Percentiles rank a stretch among this genome's conserved stretches.
phyloP scores from a whole-genome alignment of 2,329 filamentous ascomycete species.

The Graphilbum sp. region DNA sequence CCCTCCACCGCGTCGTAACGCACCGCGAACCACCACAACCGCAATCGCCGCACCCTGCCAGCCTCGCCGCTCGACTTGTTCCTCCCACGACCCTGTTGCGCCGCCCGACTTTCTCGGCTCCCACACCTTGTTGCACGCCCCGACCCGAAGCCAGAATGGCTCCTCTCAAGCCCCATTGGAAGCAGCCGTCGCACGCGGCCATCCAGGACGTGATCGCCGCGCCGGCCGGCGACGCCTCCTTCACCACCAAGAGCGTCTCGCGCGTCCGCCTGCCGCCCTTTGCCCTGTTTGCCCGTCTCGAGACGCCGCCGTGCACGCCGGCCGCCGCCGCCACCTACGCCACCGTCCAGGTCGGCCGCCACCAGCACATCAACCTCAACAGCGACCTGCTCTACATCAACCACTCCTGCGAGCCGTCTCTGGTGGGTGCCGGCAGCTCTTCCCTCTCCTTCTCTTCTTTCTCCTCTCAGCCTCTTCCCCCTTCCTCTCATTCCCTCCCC shows the following conservation, averaged over 20 bases:
- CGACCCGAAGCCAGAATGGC: no score
- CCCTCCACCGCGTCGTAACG: no score
- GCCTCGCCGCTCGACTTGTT: no score
- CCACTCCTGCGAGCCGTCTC: constrained; percentile 49
- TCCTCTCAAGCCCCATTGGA: constrained; percentile 41
- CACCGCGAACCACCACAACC: no score
- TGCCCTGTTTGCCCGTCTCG: constrained; percentile 48
- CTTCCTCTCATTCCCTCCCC: not conserved
- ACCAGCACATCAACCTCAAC: constrained; percentile 45
- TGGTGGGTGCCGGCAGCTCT: constrained; percentile 32
- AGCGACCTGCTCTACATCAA: constrained; percentile 52
- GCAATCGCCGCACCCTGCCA: no score
- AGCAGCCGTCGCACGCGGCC: constrained; percentile 41
- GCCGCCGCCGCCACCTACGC: constrained; percentile 42
- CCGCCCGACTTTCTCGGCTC: no score
- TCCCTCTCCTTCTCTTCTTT: not conserved
- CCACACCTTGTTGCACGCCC: no score
- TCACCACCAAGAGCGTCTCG: constrained; percentile 44
- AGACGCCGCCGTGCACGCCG: constrained; percentile 44
- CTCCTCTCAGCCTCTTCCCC: not conserved
- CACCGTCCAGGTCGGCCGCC: constrained; percentile 41
- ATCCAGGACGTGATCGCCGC: constrained; percentile 38
- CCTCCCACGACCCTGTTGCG: no score
- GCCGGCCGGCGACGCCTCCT: constrained; percentile 32
- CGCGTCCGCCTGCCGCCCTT: constrained; percentile 40